These are phyloP conservation scores for Trichoderma oligosporum DNA, from an alignment of 2,329 filamentous ascomycete species.

Conservation along the genomic window DNA sequence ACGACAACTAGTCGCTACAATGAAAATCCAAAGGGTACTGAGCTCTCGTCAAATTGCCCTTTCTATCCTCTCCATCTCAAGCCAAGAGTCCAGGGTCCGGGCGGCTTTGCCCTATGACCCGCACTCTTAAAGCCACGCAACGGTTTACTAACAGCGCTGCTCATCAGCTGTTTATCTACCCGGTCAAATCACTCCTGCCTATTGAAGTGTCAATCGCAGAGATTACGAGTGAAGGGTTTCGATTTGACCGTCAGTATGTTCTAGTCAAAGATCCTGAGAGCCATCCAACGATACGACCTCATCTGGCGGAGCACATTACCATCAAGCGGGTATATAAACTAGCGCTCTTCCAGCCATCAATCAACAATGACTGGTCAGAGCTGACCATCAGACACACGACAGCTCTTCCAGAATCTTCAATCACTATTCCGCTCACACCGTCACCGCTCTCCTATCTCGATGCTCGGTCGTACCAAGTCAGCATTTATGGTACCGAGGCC, in stretches of 20 bases:
- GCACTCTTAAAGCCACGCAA: not conserved
- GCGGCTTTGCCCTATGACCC: not conserved
- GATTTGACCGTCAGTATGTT: conserved; percentile 24
- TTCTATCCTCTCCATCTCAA: not conserved
- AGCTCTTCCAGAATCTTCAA: conserved; percentile 18
- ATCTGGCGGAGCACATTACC: conserved; percentile 22
- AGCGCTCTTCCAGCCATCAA: conserved; percentile 23
- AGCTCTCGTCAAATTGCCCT: too few species aligned
- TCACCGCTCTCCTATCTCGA: conserved; percentile 20
- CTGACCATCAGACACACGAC: conserved; percentile 21
- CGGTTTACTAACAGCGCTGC: not conserved
- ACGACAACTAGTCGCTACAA: not conserved
- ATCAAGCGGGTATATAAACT: conserved; percentile 21
- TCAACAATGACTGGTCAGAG: conserved; percentile 23
- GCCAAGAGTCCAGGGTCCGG: not conserved
- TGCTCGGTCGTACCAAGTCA: conserved; percentile 21
- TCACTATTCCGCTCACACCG: conserved; percentile 23
- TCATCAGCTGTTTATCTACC: conserved; percentile 23
- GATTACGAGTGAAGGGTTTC: conserved; percentile 23
- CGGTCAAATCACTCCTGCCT: conserved; percentile 23
- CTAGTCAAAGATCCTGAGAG: conserved; percentile 19
- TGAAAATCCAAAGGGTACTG: conserved; percentile 22
- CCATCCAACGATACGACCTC: conserved; percentile 1
- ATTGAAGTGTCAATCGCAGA: conserved; percentile 23
- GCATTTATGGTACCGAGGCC: conserved; percentile 23